Evolutionary conservation across 1,139 yeast genomes (phyloP).

Genomic region (Yamadazyma mexicana): DNA sequence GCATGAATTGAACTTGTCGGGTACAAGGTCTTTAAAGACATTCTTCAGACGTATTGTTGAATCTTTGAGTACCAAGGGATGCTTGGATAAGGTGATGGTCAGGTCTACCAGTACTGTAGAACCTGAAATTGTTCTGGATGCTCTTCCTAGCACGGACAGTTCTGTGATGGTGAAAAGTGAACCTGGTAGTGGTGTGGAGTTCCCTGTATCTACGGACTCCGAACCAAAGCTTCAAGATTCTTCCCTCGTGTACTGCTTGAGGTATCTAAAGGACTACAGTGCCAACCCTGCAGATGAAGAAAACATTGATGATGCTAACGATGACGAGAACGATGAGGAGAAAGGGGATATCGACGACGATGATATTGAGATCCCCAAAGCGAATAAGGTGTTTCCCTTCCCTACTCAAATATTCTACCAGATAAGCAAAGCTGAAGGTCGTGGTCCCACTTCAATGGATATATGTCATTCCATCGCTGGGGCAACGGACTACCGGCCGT

Average conservation of each 20-base stretch:
- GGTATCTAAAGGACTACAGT: conserved; percentile 50
- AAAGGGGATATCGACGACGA: conserved; percentile 15
- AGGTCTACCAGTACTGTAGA: conserved; percentile 18
- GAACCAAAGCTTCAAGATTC: conserved; percentile 17
- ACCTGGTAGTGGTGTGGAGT: not conserved
- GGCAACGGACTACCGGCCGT: conserved; percentile 47
- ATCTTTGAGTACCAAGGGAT: conserved; percentile 52
- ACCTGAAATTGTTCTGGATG: conserved; percentile 1
- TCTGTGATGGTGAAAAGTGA: not conserved
- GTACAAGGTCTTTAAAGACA: conserved; percentile 40
- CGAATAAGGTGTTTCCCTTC: conserved; percentile 59
- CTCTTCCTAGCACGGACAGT: not conserved
- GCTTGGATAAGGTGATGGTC: conserved; percentile 58
- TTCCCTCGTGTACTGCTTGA: conserved; percentile 56
- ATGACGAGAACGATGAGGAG: conserved; percentile 19
- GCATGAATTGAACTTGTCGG: conserved; percentile 57
- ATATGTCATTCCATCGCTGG: conserved; percentile 55
- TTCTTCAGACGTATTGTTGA: conserved; percentile 54
- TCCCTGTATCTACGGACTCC: not conserved
- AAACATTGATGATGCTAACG: conserved; percentile 25
- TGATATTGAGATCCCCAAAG: conserved; percentile 23
- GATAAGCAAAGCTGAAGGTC: conserved; percentile 32
- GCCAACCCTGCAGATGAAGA: conserved; percentile 18
- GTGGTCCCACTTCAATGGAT: conserved; percentile 61
- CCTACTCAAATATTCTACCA: conserved; percentile 60